Base-by-base conservation (phyloP, 352 stramenopile genomes). In the Globisporangium solare region DNA sequence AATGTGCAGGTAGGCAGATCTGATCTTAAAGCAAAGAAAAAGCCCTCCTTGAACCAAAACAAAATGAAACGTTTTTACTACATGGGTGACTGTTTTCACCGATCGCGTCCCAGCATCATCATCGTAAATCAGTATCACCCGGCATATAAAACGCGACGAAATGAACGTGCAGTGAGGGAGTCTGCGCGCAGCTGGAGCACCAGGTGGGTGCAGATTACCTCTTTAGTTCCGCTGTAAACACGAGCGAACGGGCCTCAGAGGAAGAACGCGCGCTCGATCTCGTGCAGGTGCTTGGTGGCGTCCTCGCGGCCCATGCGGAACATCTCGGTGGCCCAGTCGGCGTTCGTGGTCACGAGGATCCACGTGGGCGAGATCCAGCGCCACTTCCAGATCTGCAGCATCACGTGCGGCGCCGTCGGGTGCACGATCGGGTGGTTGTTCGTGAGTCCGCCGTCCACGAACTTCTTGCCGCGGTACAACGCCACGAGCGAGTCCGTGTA, bases 381-480 rank as follows among this genome's bases (percentile, higher is more conserved):
- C 83, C 83, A 91, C 50, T 89, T 87, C 73, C 79, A 86, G 69
- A 93, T 86, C 64, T 93, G 80, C 52, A 93, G 86, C 54, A 91
- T 79, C 56, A 89, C 87, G 62, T 88, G 71, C 15, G 80, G 70
- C 22, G 61, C 58, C 10, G 86, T 64, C 1, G 71, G 79, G 53
- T 83, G 70, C 50, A 68, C 68, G 20, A 91, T 63, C 37, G 80
- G 83, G 50, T 69, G 59, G 58, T 93, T 88, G 68, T 83, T 91
- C 27, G 56, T 89, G 64, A 93, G 63, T 4, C 79, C 79, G 58
- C 80, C 83, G 59, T 93, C 80, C 40, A 91, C 76, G 49, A 82
- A 89, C 43, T 64, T 73, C 58, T 88, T 86, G 65, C 76, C 83
- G 56, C 83, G 79, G 63, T 88, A 93, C 15, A 56, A 61, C 43